These are phyloP conservation scores for Aspergillus sparsus DNA, from an alignment of 495 filamentous ascomycete species.

Conservation along the genomic window DNA sequence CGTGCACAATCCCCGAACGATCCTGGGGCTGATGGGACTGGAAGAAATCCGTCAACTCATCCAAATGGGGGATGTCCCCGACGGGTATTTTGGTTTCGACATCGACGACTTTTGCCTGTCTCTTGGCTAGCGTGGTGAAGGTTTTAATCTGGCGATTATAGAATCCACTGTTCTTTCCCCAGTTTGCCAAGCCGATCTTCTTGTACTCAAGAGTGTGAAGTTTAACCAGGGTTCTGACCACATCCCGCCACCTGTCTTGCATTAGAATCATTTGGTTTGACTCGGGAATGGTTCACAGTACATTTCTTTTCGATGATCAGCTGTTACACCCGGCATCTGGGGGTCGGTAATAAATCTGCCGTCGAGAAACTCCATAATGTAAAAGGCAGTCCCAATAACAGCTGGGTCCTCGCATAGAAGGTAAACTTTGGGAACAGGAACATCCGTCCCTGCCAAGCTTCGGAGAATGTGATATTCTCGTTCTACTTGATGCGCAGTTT, in stretches of 20 bases:
- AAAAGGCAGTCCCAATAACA: conserved; percentile 15
- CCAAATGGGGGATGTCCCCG: conserved; percentile 9
- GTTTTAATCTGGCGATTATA: conserved; percentile 12
- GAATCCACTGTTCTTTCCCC: conserved; percentile 7
- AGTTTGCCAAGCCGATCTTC: neutral
- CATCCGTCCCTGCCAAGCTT: neutral
- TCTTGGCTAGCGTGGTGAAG: neutral
- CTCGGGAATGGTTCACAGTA: neutral
- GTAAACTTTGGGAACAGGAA: conserved; percentile 14
- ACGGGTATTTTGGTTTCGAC: conserved; percentile 1
- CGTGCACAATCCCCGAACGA: conserved; percentile 10
- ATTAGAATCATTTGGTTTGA: neutral
- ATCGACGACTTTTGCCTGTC: conserved; percentile 3
- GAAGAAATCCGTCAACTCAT: conserved; percentile 11
- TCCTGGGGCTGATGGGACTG: conserved; percentile 5
- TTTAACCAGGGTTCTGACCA: conserved; percentile 2
- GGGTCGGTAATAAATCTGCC: conserved; percentile 14
- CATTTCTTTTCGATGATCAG: conserved; percentile 7
- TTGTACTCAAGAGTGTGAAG: conserved; percentile 5
- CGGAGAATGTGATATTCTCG: conserved; percentile 17
- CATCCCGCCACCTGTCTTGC: conserved; percentile 14
- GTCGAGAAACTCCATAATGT: conserved; percentile 20
- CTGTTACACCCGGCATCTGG: conserved; percentile 4
- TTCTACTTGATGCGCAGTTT: conserved; percentile 18
- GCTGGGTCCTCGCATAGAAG: conserved; percentile 11